A percentile compares a stretch with the other conserved stretches of the same genome.
Conservation (phyloP, 495 filamentous ascomycete genomes). For the Aspergillus nidulans region DNA sequence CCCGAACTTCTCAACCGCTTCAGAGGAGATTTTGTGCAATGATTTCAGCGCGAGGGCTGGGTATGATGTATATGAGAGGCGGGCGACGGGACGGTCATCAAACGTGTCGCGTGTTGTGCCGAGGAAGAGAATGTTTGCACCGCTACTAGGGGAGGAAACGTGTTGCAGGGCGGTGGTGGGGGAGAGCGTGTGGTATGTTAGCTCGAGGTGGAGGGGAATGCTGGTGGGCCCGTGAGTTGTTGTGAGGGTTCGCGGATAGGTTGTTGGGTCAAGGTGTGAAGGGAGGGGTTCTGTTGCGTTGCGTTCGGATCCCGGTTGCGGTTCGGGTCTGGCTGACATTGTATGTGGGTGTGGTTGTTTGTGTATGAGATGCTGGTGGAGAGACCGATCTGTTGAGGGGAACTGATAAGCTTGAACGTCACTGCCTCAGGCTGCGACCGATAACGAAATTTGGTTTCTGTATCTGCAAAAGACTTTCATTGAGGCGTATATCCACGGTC, state of each 20-base stretch:
- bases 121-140: slow-evolving; percentile 82
- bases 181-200: slow-evolving; percentile 61
- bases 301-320: background rate
- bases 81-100: slow-evolving; percentile 63
- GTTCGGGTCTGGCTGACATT: background rate
- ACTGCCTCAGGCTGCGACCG: background rate
- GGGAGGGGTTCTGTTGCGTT: slow-evolving; percentile 14
- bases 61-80: slow-evolving; percentile 83
- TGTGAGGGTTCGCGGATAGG: slow-evolving; percentile 35
- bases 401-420: background rate
- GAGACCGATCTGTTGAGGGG: background rate
- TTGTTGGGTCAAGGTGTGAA: slow-evolving; percentile 35
- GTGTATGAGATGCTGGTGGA: background rate
- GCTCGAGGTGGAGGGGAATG: slow-evolving; percentile 34
- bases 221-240: slow-evolving; percentile 21
- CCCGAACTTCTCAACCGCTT: slow-evolving; percentile 52
- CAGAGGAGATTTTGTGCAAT: slow-evolving; percentile 62
- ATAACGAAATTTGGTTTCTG: background rate
- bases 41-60: slow-evolving; percentile 69
- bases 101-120: slow-evolving; percentile 91
- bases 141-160: slow-evolving; percentile 74
- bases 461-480: background rate
- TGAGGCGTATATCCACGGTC: slow-evolving; percentile 11
- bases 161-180: slow-evolving; percentile 54
- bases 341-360: background rate